phyloP scores from a whole-genome alignment of 805 yeast genomes.

The Cyberlindnera amylophila region DNA sequence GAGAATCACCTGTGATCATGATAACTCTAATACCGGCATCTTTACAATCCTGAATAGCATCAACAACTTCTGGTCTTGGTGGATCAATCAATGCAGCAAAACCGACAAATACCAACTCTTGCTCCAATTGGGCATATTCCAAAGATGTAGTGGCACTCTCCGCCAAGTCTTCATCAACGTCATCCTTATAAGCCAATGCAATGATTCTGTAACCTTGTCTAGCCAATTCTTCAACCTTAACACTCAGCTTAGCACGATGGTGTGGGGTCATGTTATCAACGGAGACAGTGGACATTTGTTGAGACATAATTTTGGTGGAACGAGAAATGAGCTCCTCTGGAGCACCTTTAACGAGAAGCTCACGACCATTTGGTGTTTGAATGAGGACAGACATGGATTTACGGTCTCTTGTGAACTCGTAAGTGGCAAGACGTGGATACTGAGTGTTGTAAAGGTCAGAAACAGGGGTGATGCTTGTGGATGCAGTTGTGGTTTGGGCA shows the following conservation, averaged over 20 bases:
- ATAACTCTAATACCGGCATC: slow-evolving; percentile 42
- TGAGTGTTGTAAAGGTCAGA: slow-evolving; percentile 23
- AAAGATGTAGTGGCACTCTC: slow-evolving; percentile 28
- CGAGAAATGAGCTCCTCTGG: slow-evolving; percentile 46
- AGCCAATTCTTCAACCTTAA: slow-evolving; percentile 37
- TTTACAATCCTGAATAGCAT: slow-evolving; percentile 33
- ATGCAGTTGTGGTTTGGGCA: slow-evolving; percentile 31
- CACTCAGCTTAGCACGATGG: slow-evolving; percentile 32
- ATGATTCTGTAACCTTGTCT: slow-evolving; percentile 28
- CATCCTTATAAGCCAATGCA: slow-evolving; percentile 37
- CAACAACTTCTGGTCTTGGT: slow-evolving; percentile 36
- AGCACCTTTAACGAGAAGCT: slow-evolving; percentile 50
- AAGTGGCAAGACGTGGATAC: slow-evolving; percentile 34
- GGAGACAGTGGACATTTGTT: slow-evolving; percentile 20
- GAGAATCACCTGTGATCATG: slow-evolving; percentile 53
- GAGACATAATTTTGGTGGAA: slow-evolving; percentile 37
- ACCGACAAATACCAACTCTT: slow-evolving; percentile 34
- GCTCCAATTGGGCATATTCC: slow-evolving; percentile 34
- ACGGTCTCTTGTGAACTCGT: slow-evolving; percentile 45
- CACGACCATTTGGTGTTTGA: slow-evolving; percentile 21
- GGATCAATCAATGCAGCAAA: slow-evolving; percentile 43
- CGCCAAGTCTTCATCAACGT: slow-evolving; percentile 30
- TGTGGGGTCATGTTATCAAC: slow-evolving; percentile 30
- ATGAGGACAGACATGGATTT: slow-evolving; percentile 53
- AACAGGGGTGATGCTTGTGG: slow-evolving; percentile 26